These are phyloP conservation scores for Coemansia sp. DNA, from an alignment of 192 early-diverging fungal genomes.

Conservation along the genomic window DNA sequence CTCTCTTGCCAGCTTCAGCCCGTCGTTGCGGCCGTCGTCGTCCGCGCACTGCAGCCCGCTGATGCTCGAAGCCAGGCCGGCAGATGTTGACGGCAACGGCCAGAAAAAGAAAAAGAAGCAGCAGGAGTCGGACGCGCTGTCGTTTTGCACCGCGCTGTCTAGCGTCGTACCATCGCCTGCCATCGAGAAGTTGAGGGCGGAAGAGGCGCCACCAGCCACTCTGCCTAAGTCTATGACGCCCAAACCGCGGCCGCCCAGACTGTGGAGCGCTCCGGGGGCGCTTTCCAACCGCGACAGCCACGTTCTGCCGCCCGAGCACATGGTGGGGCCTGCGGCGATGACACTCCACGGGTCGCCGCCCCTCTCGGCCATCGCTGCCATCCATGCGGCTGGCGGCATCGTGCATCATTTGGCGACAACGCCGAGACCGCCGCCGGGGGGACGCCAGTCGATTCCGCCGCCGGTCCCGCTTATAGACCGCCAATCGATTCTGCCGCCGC, in stretches of 20 bases:
- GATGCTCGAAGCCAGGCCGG: background rate
- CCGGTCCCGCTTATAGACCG: background rate
- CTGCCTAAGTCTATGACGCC: background rate
- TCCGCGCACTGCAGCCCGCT: background rate
- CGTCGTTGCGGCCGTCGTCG: background rate
- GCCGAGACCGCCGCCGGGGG: background rate
- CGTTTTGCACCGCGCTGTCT: slow-evolving; percentile 48
- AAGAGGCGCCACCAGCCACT: background rate
- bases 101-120: background rate
- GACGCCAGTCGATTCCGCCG: background rate
- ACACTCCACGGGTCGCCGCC: background rate
- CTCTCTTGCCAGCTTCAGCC: background rate
- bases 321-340: background rate
- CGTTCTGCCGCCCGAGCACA: background rate
- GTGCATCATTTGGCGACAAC: background rate
- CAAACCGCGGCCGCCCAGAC: background rate
- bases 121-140: slow-evolving; percentile 36
- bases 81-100: background rate
- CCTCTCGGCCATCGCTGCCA: background rate
- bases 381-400: background rate
- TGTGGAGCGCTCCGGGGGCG: background rate
- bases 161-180: slow-evolving; percentile 5
- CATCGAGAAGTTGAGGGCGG: too few species aligned
- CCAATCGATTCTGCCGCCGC: background rate
- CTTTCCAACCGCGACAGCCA: background rate